phyloP scores from a whole-genome alignment of 2,329 filamentous ascomycete genomes.

The Penicillium sp. region DNA sequence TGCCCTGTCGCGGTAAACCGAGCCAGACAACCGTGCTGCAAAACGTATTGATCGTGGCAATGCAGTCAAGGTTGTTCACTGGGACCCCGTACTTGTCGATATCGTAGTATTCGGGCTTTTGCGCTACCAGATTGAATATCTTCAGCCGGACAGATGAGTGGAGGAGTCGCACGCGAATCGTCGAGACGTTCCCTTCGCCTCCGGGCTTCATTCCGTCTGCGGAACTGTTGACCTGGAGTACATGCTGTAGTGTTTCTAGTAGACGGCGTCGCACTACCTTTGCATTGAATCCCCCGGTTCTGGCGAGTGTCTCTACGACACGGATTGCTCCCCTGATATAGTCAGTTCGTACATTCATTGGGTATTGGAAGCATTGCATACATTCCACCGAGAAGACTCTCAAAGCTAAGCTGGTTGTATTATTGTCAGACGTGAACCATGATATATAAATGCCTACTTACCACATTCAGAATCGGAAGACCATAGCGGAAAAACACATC shows the following conservation, averaged over 20 bases:
- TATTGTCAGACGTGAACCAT: background rate
- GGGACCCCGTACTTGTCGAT: constrained; percentile 56
- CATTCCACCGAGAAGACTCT: constrained; percentile 30
- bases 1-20: constrained; percentile 65
- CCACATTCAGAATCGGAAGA: constrained; percentile 56
- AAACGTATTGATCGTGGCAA: constrained; percentile 67
- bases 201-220: constrained; percentile 61
- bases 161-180: constrained; percentile 62
- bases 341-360: too few relatives aligned
- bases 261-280: constrained; percentile 61
- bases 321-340: constrained; percentile 56
- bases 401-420: constrained; percentile 24
- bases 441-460: constrained; percentile 22
- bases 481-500: constrained; percentile 73
- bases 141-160: constrained; percentile 62
- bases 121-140: constrained; percentile 55
- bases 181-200: constrained; percentile 59
- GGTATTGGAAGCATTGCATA: constrained; percentile 8
- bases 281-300: constrained; percentile 67
- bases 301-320: constrained; percentile 66
- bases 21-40: constrained; percentile 62
- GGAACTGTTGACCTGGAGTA: constrained; percentile 63
- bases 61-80: constrained; percentile 69
- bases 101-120: constrained; percentile 58
- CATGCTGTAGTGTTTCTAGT: constrained; percentile 69